phyloP scores from a whole-genome alignment of 352 stramenopile species.

The Phytophthora quininea region DNA sequence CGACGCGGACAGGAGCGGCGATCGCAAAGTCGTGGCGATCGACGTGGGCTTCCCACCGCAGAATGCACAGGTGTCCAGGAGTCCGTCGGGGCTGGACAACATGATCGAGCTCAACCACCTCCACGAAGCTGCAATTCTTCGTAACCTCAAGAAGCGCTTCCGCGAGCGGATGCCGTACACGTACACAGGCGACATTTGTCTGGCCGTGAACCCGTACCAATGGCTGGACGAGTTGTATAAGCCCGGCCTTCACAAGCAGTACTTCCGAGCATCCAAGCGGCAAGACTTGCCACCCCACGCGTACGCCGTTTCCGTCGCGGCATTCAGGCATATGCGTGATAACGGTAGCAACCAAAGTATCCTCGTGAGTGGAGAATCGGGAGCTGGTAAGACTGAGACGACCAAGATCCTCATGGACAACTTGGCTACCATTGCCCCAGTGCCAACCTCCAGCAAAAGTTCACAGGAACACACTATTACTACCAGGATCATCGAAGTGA shows the following conservation, averaged over 20 bases:
- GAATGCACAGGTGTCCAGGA: slow-evolving; percentile 45
- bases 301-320: slow-evolving; percentile 71
- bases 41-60: slow-evolving; percentile 63
- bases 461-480: slow-evolving; percentile 51
- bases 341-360: slow-evolving; percentile 80
- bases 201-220: slow-evolving; percentile 97
- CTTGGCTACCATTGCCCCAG: slow-evolving; percentile 73
- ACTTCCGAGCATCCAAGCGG: slow-evolving; percentile 50
- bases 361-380: slow-evolving; percentile 85
- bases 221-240: slow-evolving; percentile 87
- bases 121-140: slow-evolving; percentile 90
- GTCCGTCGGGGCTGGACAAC: slow-evolving; percentile 56
- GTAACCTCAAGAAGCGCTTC: slow-evolving; percentile 88
- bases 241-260: slow-evolving; percentile 66
- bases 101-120: slow-evolving; percentile 89
- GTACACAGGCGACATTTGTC: slow-evolving; percentile 95
- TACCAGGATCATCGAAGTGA: slow-evolving; percentile 95
- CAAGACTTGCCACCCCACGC: slow-evolving; percentile 72
- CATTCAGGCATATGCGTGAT: slow-evolving; percentile 70
- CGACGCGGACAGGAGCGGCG: slow-evolving; percentile 20
- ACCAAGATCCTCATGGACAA: slow-evolving; percentile 93
- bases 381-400: slow-evolving; percentile 94
- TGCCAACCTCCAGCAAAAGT: slow-evolving; percentile 7
- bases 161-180: slow-evolving; percentile 91
- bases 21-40: slow-evolving; percentile 44